phyloP scores from a whole-genome alignment of 495 filamentous ascomycete genomes.

The Glutinoglossum americanum region DNA sequence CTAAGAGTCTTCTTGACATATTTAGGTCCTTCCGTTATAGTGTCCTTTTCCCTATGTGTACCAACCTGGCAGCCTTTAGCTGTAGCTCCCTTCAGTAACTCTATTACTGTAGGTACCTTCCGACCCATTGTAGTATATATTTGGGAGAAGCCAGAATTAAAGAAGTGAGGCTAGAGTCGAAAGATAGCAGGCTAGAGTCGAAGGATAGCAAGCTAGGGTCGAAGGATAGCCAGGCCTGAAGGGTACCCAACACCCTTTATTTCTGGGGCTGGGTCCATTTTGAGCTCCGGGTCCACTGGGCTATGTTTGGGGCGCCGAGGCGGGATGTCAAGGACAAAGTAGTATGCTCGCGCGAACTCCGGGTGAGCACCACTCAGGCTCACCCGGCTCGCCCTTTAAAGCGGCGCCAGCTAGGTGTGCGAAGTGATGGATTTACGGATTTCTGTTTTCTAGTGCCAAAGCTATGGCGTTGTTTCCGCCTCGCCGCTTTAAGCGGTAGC shows the following conservation, averaged over 20 bases:
- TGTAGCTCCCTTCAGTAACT: too few species aligned
- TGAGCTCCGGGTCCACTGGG: not conserved
- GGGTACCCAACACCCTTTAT: not conserved
- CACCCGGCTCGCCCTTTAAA: not conserved
- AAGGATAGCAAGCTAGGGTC: not conserved
- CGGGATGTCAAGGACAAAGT: not conserved
- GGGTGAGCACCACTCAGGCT: not conserved
- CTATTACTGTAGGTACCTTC: too few species aligned
- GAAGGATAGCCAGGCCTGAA: not conserved
- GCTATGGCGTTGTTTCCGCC: too few species aligned
- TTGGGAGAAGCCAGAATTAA: too few species aligned
- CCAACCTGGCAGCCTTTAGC: too few species aligned
- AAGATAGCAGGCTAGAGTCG: too few species aligned
- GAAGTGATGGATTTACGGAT: not conserved
- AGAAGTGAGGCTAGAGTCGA: too few species aligned
- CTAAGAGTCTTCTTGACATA: too few species aligned
- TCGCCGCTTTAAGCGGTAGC: not conserved
- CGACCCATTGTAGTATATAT: too few species aligned
- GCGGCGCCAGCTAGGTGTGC: not conserved
- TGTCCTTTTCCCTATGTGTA: too few species aligned
- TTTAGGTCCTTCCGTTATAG: too few species aligned
- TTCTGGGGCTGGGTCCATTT: not conserved
- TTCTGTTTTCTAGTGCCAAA: not conserved
- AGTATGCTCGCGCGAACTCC: not conserved
- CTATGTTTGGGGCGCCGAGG: not conserved